Percentiles rank a stretch among this genome's conserved stretches.
Conservation (phyloP, 352 stramenopile species). For the Phytophthora sp. region DNA sequence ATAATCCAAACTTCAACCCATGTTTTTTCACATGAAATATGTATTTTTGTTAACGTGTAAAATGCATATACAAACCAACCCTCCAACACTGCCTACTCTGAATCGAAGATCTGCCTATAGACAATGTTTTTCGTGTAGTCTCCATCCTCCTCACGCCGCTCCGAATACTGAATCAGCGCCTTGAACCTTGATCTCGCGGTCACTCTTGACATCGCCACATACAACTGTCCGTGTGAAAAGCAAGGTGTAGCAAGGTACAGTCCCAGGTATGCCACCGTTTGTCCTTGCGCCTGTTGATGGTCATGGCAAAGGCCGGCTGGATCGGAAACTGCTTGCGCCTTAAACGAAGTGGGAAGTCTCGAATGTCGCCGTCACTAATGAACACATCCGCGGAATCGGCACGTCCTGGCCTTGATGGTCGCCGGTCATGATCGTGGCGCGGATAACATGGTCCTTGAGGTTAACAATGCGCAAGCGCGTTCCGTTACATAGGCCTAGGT, state of each 20-base stretch:
- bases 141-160: slow-evolving; percentile 12
- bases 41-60: neutral
- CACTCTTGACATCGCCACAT: neutral
- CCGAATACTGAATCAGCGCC: slow-evolving; percentile 10
- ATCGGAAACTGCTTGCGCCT: slow-evolving; percentile 32
- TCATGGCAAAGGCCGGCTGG: slow-evolving; percentile 34
- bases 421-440: slow-evolving; percentile 34
- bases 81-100: neutral
- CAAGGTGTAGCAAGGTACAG: slow-evolving; percentile 26
- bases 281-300: slow-evolving; percentile 42
- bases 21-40: too few relatives aligned
- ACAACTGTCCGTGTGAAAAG: slow-evolving; percentile 36
- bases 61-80: neutral
- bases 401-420: slow-evolving; percentile 11
- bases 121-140: slow-evolving; percentile 18
- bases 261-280: slow-evolving; percentile 36
- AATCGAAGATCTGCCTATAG: slow-evolving; percentile 9
- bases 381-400: slow-evolving; percentile 19
- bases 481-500: slow-evolving; percentile 29
- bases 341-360: slow-evolving; percentile 30
- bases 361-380: slow-evolving; percentile 10
- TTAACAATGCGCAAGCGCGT: slow-evolving; percentile 30
- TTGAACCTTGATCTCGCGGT: slow-evolving; percentile 21
- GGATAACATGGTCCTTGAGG: slow-evolving; percentile 25
- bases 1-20: too few relatives aligned